Evolutionary conservation across 2,329 filamentous ascomycete genomes (phyloP).

Genomic region (Penicillium corylophilum): DNA sequence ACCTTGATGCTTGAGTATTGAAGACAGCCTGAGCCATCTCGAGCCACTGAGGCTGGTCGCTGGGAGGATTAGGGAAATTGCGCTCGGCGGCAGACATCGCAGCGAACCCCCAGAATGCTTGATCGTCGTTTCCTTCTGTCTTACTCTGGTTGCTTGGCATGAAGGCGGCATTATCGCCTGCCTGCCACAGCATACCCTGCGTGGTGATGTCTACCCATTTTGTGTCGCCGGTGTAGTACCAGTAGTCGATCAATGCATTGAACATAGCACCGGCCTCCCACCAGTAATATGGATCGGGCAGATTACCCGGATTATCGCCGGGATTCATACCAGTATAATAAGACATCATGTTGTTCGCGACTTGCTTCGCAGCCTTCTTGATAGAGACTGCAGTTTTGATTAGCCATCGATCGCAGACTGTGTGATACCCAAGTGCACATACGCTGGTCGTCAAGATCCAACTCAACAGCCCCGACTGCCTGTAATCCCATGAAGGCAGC

Average conservation of each 20-base stretch:
- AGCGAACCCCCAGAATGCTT: constrained; percentile 58
- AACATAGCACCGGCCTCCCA: constrained; percentile 49
- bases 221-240: constrained; percentile 44
- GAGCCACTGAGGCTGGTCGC: constrained; percentile 70
- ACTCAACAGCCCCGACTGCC: constrained; percentile 14
- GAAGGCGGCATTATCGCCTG: constrained; percentile 38
- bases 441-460: constrained; percentile 19
- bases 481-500: constrained; percentile 15
- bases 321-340: constrained; percentile 52
- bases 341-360: constrained; percentile 51
- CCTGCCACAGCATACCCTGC: constrained; percentile 40
- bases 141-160: constrained; percentile 45
- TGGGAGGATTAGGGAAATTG: constrained; percentile 42
- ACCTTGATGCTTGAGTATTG: constrained; percentile 71
- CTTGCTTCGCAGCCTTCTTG: constrained; percentile 45
- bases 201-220: constrained; percentile 40
- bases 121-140: constrained; percentile 57
- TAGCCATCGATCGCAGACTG: background rate
- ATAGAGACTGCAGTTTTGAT: constrained; percentile 42
- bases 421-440: background rate
- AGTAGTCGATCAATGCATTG: constrained; percentile 42
- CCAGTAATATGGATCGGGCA: constrained; percentile 51
- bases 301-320: constrained; percentile 51
- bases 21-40: constrained; percentile 75
- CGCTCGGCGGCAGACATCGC: constrained; percentile 57